phyloP scores from a whole-genome alignment of 805 yeast genomes.

The Candida pseudoglaebosa region DNA sequence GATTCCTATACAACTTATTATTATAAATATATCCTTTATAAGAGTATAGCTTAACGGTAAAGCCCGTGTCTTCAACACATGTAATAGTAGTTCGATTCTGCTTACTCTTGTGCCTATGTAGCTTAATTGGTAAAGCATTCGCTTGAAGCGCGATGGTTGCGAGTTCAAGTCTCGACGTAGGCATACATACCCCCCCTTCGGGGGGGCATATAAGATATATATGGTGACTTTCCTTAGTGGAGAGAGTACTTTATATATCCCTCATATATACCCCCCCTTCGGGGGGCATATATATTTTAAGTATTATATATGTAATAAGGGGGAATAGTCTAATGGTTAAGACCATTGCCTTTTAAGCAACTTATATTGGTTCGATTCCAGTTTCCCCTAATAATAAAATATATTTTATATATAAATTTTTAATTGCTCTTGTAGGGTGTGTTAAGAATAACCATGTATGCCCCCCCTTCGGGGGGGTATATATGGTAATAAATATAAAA shows the following conservation, averaged over 20 bases:
- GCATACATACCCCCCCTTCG: not conserved
- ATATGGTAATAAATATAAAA: no score
- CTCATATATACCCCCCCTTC: not conserved
- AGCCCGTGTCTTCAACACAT: not conserved
- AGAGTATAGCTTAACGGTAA: not conserved
- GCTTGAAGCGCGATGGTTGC: not conserved
- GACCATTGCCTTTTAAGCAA: not conserved
- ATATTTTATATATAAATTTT: no score
- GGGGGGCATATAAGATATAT: not conserved
- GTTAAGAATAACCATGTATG: not conserved
- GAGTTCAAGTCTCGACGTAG: not conserved
- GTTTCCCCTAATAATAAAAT: not conserved
- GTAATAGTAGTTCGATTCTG: not conserved
- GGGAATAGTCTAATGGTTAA: not conserved
- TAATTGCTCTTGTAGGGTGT: not conserved
- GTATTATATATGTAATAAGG: not conserved
- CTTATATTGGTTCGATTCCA: not conserved
- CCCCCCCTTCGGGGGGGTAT: not conserved
- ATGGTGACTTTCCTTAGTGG: not conserved
- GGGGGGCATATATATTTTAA: not conserved
- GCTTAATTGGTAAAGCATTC: not conserved
- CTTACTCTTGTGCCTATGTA: not conserved
- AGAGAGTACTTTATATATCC: no score
- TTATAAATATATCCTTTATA: no score
- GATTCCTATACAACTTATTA: not conserved